These are phyloP conservation scores for Penicillium psychrofluorescens DNA, from an alignment of 495 filamentous ascomycete genomes.

Conservation along the genomic window DNA sequence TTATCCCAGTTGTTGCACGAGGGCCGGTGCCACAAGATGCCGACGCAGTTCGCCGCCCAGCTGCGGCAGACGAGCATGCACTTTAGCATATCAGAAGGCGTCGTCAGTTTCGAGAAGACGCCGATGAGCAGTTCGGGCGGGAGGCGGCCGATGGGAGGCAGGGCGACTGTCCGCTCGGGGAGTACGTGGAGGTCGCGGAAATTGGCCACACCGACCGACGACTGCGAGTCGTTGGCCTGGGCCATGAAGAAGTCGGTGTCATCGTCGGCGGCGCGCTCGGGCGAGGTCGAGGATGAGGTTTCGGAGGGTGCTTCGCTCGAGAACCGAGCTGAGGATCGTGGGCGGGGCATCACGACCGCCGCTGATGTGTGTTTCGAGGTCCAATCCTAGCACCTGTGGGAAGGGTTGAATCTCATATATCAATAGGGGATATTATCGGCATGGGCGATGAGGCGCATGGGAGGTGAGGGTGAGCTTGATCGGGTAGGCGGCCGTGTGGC, in stretches of 20 bases:
- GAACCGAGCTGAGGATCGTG: constrained; percentile 30
- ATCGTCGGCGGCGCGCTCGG: constrained; percentile 75
- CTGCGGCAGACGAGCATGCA: constrained; percentile 89
- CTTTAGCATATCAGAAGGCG: constrained; percentile 65
- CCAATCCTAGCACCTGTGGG: background rate
- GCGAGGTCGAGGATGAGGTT: constrained; percentile 78
- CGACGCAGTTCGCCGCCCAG: constrained; percentile 90
- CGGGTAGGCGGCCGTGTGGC: no score
- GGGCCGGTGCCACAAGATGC: constrained; percentile 90
- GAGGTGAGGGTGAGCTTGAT: no score
- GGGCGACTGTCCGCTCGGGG: constrained; percentile 45
- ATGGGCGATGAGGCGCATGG: no score
- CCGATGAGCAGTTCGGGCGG: constrained; percentile 92
- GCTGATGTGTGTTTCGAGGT: background rate
- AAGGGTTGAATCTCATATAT: constrained; percentile 1
- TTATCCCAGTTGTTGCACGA: constrained; percentile 79
- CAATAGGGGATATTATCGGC: background rate
- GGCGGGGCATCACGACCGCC: constrained; percentile 29
- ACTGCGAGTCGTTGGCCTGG: constrained; percentile 81
- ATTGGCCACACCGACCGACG: constrained; percentile 74
- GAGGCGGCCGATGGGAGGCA: constrained; percentile 72
- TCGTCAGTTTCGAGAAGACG: constrained; percentile 78
- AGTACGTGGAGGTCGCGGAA: constrained; percentile 60
- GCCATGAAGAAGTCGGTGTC: constrained; percentile 88
- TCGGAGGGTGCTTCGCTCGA: constrained; percentile 42